Base-by-base conservation (phyloP, 768 basidiomycete species). In the Collybia mongolica region DNA sequence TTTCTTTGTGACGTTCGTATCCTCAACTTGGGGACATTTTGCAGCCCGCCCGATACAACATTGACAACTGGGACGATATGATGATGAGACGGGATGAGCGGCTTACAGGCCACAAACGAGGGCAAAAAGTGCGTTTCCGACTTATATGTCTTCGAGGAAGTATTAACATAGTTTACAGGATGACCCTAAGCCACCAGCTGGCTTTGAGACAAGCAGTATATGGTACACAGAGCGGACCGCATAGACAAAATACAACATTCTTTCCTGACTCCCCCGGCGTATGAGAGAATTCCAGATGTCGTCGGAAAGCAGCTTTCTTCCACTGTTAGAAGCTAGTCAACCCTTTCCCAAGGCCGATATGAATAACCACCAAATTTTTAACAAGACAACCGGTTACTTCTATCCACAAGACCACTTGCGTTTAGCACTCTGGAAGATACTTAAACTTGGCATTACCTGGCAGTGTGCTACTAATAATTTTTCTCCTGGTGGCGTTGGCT, bases 21-120 rank as follows among this genome's bases (percentile, higher is more conserved):
- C 24, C 26, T n/a, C 37, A 39, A 48, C 9, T 20, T 23, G 53
- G 46, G 11, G 11, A 18, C 20, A 1, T 18, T 24, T 6, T 53
- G 4, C 24, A 96, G 93, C 86, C 88, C 47, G 80, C 89, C 26
- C 82, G 96, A 43, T 95, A 94, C 62, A 79, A 83, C 46, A 63
- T 96, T 28, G 96, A 98, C 62, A 69, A 79, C 18, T 98, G 93
- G 93, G 96, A 98, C 54, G 80, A 89, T 46, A 91, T 90, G 88
- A 92, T 98, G 93, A 93, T 98, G 86, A 82, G 85, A 61, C 77
- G 96, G 49, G 96, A 98, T 72, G 76, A 80, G 62, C 77, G 90
- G 55, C 67, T 98, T 62, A 97, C 94, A 2, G 96, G 96, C 11
- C 88, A 90, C 63, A 60, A 71, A 60, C 81, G 96, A 56, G 93